These are phyloP conservation scores for Cutaneotrichosporon curvatum DNA, from an alignment of 1,284 basidiomycete species.

Conservation along the genomic window DNA sequence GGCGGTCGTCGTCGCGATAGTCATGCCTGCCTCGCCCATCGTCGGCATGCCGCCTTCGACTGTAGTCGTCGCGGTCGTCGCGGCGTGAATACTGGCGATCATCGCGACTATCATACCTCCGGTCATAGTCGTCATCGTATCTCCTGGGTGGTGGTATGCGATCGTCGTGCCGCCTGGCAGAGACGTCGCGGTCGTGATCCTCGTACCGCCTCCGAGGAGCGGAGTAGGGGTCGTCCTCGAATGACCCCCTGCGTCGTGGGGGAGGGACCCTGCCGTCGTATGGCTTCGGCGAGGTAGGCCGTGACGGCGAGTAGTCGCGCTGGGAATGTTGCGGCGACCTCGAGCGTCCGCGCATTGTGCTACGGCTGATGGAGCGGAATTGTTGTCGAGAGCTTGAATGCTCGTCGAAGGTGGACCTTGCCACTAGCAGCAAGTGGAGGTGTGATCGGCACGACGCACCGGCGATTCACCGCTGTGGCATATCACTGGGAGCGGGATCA, in stretches of 20 bases:
- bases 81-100: neutral
- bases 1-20: conserved; percentile 2
- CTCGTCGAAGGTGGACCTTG: too few relatives aligned
- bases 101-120: conserved; percentile 4
- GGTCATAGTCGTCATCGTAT: conserved; percentile 13
- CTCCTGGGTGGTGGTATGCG: conserved; percentile 9
- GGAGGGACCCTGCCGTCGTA: neutral
- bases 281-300: neutral
- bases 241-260: neutral
- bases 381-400: too few relatives aligned
- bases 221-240: neutral
- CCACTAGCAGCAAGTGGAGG: too few relatives aligned
- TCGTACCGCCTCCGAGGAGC: neutral
- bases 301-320: conserved; percentile 2
- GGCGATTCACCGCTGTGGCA: too few relatives aligned
- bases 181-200: neutral
- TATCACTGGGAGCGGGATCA: too few relatives aligned
- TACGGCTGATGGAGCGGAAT: too few relatives aligned
- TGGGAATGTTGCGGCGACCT: too few relatives aligned
- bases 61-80: conserved; percentile 1
- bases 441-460: too few relatives aligned
- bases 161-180: neutral
- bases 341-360: too few relatives aligned
- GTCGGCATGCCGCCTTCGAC: neutral
- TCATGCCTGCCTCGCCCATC: conserved; percentile 3